These are phyloP conservation scores for Wickerhamiella allomyrinae DNA, from an alignment of 805 yeast species.

Conservation along the genomic window DNA sequence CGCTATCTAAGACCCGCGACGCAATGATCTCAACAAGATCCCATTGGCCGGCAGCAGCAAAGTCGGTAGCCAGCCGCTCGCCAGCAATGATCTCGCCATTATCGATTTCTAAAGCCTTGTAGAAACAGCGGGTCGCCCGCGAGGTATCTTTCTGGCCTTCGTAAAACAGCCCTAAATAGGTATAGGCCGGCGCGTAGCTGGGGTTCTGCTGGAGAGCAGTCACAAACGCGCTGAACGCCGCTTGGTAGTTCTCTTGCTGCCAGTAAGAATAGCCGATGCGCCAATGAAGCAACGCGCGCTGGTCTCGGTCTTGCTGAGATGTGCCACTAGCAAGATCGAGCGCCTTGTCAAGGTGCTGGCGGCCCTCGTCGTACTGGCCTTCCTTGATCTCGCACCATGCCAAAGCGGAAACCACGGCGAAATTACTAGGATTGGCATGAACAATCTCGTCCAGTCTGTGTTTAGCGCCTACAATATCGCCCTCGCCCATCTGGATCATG, in stretches of 20 bases:
- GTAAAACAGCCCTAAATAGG: slow-evolving; percentile 69
- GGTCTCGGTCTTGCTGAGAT: slow-evolving; percentile 38
- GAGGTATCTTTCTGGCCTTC: slow-evolving; percentile 41
- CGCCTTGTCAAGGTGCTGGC: slow-evolving; percentile 34
- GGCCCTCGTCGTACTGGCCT: slow-evolving; percentile 37
- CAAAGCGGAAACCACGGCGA: slow-evolving; percentile 49
- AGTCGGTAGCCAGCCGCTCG: slow-evolving; percentile 50
- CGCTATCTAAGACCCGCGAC: slow-evolving; percentile 48
- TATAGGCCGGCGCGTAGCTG: slow-evolving; percentile 63
- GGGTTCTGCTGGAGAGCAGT: slow-evolving; percentile 49
- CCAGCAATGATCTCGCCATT: slow-evolving; percentile 66
- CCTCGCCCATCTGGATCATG: slow-evolving; percentile 54
- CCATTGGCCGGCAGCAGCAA: slow-evolving; percentile 65
- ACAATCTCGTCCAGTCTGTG: slow-evolving; percentile 38
- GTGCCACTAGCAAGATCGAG: slow-evolving; percentile 34
- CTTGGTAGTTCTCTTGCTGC: slow-evolving; percentile 21
- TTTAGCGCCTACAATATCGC: slow-evolving; percentile 41
- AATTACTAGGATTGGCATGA: slow-evolving; percentile 35
- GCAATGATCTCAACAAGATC: slow-evolving; percentile 65
- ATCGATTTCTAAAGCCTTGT: slow-evolving; percentile 80
- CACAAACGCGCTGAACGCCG: slow-evolving; percentile 42
- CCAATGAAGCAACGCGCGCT: slow-evolving; percentile 52
- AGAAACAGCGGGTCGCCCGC: slow-evolving; percentile 74
- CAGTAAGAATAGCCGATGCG: slow-evolving; percentile 56
- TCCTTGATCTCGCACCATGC: slow-evolving; percentile 65